A percentile compares a stretch with the other conserved stretches of the same genome.
phyloP scores from a whole-genome alignment of 2,329 filamentous ascomycete species.

The Phialocephala sp. region DNA sequence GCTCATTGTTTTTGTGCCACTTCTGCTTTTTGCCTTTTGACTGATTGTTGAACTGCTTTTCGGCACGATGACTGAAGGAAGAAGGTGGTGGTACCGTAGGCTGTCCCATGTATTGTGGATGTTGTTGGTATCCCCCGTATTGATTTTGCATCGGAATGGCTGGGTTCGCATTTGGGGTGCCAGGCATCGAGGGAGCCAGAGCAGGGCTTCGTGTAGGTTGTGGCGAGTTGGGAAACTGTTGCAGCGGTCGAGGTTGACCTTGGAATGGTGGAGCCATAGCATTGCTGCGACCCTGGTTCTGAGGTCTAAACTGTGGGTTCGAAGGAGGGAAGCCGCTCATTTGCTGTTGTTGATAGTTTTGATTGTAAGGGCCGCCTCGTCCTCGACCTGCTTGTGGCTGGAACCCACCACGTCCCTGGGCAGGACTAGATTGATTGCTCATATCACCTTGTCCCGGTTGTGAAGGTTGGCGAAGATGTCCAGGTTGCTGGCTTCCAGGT shows the following conservation, averaged over 20 bases:
- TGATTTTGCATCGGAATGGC: slow-evolving; percentile 67
- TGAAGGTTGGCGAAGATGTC: slow-evolving; percentile 84
- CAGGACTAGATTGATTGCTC: slow-evolving; percentile 60
- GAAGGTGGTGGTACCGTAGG: slow-evolving; percentile 60
- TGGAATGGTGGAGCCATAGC: slow-evolving; percentile 53
- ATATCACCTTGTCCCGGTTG: slow-evolving; percentile 81
- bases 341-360: slow-evolving; percentile 55
- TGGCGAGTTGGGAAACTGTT: slow-evolving; percentile 66
- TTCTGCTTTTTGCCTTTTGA: slow-evolving; percentile 27
- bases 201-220: slow-evolving; percentile 69
- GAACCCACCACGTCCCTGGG: slow-evolving; percentile 56
- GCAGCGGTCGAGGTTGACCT: slow-evolving; percentile 48
- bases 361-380: slow-evolving; percentile 60
- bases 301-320: slow-evolving; percentile 38
- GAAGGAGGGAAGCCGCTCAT: slow-evolving; percentile 57
- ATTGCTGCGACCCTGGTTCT: slow-evolving; percentile 53
- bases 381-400: slow-evolving; percentile 59
- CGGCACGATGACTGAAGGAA: slow-evolving; percentile 31
- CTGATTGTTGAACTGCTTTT: slow-evolving; percentile 11
- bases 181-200: slow-evolving; percentile 67
- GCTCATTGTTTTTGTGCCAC: slow-evolving; percentile 33
- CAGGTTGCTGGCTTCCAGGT: slow-evolving; percentile 64
- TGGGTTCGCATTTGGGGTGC: slow-evolving; percentile 71
- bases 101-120: slow-evolving; percentile 42
- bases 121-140: slow-evolving; percentile 52